Base-by-base conservation (phyloP, 2,329 filamentous ascomycete species). In the Hypoxylon sp. region DNA sequence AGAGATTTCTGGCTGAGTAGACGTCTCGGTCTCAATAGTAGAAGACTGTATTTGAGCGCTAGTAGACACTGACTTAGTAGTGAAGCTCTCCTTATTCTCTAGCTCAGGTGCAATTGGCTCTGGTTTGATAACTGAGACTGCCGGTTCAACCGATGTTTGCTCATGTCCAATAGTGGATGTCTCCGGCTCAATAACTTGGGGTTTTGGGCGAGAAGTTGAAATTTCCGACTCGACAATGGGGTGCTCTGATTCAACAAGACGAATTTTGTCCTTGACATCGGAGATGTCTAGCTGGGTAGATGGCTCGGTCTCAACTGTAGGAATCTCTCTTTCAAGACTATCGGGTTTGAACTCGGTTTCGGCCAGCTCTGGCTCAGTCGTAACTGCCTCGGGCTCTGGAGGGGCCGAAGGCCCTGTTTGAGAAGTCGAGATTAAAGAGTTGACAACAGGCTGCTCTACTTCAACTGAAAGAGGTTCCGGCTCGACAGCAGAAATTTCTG, bases 21-120 rank as follows among this genome's bases (percentile, higher is more conserved):
- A 30, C 10, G 27, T 31, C 56, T 49, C 46, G 14, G 44, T 42
- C 11, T 30, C 53, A 33, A 30, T 8, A 40, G 25, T 25, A 55
- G 40, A 42, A 31, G 44, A 11, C 8, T 46, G 31, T 13, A 35
- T 50, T 56, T 62, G 48, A 35, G 40, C 30, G 25, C 33, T 8
- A 49, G 46, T 49, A 20, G 31, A 30, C 48, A 58, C 53, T 44
- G 20, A 8, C 8, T 37, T 42, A 11, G 20, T 22, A 11, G 40
- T 8, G 20, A 22, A n/a, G 40, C 40, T 22, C n/a, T 44, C 40
- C 40, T 44, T 20, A 44, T 44, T 22, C 20, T 22, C 40, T 10
- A 11, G 17, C 17, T 44, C 40, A 22, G 40, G 20, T 5, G 20
- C 10, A 44, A 44, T 22, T 48, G 33, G 42, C 27, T 54, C 48